Conservation (phyloP, 768 basidiomycete species). For the Boletus tomentosulus region DNA sequence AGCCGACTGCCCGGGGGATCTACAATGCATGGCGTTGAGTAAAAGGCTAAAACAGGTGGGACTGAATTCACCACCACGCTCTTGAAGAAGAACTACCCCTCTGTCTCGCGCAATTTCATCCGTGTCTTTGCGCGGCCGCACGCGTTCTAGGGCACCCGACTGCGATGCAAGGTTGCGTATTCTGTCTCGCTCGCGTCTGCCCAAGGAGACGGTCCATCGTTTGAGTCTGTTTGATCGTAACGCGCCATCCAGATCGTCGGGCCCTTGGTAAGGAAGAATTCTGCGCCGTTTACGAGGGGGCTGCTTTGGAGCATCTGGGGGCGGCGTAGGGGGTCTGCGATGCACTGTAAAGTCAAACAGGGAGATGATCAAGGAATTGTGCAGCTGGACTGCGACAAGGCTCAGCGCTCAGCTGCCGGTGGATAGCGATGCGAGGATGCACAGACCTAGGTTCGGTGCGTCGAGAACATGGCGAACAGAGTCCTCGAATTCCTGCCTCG, state of each 20-base stretch:
- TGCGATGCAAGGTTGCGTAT: slow-evolving; percentile 49
- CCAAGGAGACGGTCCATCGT: slow-evolving; percentile 67
- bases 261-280: slow-evolving; percentile 67
- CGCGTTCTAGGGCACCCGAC: slow-evolving; percentile 40
- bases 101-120: slow-evolving; percentile 73
- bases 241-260: slow-evolving; percentile 50
- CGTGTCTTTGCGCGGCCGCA: slow-evolving; percentile 42
- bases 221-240: slow-evolving; percentile 65
- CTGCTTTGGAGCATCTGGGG: slow-evolving; percentile 56
- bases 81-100: slow-evolving; percentile 58
- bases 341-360: slow-evolving; percentile 76
- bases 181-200: slow-evolving; percentile 72
- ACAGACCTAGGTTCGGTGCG: slow-evolving; percentile 48
- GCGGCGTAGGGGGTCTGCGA: slow-evolving; percentile 63
- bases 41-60: background rate
- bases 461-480: slow-evolving; percentile 58
- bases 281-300: slow-evolving; percentile 67
- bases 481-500: slow-evolving; percentile 75
- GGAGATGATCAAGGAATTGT: slow-evolving; percentile 81
- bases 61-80: slow-evolving; percentile 53
- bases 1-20: slow-evolving; percentile 69
- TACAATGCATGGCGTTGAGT: slow-evolving; percentile 21
- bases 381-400: slow-evolving; percentile 58
- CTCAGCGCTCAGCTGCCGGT: slow-evolving; percentile 14
- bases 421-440: background rate